These are phyloP conservation scores for button mushroom (Agaricus bisporus) DNA, from an alignment of 768 basidiomycete species.

Conservation along the genomic window DNA sequence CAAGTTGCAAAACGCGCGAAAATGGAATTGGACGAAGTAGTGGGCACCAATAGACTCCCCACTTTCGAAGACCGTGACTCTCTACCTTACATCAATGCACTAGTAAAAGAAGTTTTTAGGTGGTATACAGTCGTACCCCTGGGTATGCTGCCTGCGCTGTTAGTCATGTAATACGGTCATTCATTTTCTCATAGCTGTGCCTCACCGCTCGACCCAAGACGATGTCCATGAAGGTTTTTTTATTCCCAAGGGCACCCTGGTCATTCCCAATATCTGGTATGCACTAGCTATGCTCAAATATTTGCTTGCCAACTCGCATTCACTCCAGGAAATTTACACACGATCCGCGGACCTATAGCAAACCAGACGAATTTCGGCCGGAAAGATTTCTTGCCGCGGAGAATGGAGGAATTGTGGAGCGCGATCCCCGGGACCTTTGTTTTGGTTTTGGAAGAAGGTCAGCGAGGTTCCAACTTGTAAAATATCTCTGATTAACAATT, in stretches of 20 bases:
- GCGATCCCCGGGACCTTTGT: slow-evolving; percentile 52
- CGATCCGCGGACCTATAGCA: slow-evolving; percentile 45
- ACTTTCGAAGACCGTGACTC: slow-evolving; percentile 49
- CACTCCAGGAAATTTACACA: slow-evolving; percentile 41
- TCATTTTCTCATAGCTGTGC: slow-evolving; percentile 29
- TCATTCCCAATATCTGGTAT: slow-evolving; percentile 48
- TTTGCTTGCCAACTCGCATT: not conserved
- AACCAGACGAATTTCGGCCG: slow-evolving; percentile 53
- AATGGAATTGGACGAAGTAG: slow-evolving; percentile 51
- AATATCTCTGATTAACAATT: slow-evolving; percentile 7
- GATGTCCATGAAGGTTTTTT: slow-evolving; percentile 58
- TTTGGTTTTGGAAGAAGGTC: slow-evolving; percentile 71
- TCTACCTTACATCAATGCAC: slow-evolving; percentile 56
- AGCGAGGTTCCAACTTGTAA: slow-evolving; percentile 15
- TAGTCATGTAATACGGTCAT: slow-evolving; percentile 9
- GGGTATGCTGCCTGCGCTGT: slow-evolving; percentile 22
- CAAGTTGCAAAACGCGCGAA: slow-evolving; percentile 54
- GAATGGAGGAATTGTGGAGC: slow-evolving; percentile 33
- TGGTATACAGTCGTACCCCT: slow-evolving; percentile 44
- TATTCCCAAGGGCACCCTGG: slow-evolving; percentile 51
- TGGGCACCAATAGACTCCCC: slow-evolving; percentile 57
- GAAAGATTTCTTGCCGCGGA: slow-evolving; percentile 50
- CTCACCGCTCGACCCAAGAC: slow-evolving; percentile 53
- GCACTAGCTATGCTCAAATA: slow-evolving; percentile 4
- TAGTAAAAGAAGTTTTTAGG: slow-evolving; percentile 51